A percentile compares a stretch with the other conserved stretches of the same genome.
Evolutionary conservation across 352 stramenopile genomes (phyloP).

Genomic region (Phytophthora melonis): DNA sequence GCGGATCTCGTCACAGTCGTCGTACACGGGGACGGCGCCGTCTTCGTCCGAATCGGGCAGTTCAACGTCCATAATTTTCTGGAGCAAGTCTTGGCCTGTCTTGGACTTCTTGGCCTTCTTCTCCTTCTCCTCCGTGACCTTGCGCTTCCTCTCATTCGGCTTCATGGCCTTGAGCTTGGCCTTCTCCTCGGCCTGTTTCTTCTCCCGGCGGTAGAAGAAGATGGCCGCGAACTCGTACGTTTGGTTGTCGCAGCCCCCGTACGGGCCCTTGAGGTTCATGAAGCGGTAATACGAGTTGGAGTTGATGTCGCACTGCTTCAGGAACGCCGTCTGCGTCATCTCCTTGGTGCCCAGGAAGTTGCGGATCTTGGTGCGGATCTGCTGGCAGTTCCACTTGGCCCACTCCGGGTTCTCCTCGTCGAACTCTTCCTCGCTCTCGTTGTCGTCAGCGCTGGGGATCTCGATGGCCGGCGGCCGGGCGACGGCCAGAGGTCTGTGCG

Average conservation of each 20-base stretch:
- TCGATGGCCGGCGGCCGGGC: conserved; percentile 3
- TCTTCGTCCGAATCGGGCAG: conserved; percentile 35
- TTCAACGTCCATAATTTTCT: conserved; percentile 46
- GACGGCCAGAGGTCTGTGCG: not conserved
- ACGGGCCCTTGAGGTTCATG: conserved; percentile 62
- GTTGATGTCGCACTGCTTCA: conserved; percentile 51
- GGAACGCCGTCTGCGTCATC: conserved; percentile 61
- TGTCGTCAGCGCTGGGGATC: not conserved
- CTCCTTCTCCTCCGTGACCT: conserved; percentile 30
- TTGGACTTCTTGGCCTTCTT: conserved; percentile 43
- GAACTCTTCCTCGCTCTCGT: conserved; percentile 34
- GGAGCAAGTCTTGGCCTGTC: conserved; percentile 40
- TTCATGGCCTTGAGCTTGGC: conserved; percentile 22
- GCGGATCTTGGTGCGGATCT: conserved; percentile 56
- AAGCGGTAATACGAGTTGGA: conserved; percentile 61
- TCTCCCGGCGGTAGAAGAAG: conserved; percentile 58
- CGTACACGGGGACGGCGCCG: conserved; percentile 54
- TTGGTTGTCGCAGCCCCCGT: conserved; percentile 48
- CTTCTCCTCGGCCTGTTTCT: conserved; percentile 31
- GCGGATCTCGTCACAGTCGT: conserved; percentile 66
- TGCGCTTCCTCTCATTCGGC: conserved; percentile 31
- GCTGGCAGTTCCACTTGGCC: conserved; percentile 52
- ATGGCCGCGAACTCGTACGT: conserved; percentile 47
- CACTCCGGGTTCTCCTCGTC: conserved; percentile 35
- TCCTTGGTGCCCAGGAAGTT: conserved; percentile 58